Evolutionary conservation across 306 rosid genomes (phyloP).

Genomic region (Boehmeria nivea): DNA sequence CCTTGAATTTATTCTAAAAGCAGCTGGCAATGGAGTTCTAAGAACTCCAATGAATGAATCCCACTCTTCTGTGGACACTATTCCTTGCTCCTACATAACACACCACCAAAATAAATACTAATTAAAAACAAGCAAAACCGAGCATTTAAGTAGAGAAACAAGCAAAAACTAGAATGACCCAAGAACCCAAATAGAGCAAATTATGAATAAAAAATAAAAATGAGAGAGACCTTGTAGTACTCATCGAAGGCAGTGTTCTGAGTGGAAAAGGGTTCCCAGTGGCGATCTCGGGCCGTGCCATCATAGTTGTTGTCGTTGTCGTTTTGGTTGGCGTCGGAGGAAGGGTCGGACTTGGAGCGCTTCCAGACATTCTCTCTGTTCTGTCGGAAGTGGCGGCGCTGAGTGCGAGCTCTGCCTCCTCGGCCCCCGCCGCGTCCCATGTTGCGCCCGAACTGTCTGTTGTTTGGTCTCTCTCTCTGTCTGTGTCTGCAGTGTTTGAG

Average conservation of each 20-base stretch:
- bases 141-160: not conserved
- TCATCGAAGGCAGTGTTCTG: slow-evolving; percentile 56
- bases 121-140: not conserved
- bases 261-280: slow-evolving; percentile 76
- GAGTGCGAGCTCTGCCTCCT: slow-evolving; percentile 79
- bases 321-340: slow-evolving; percentile 17
- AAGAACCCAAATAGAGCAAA: not conserved
- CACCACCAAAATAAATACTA: too few relatives aligned
- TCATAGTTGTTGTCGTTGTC: slow-evolving; percentile 7
- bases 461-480: not conserved
- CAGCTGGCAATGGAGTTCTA: slow-evolving; percentile 83
- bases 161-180: not conserved
- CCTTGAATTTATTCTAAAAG: slow-evolving; percentile 91
- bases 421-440: slow-evolving; percentile 60
- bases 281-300: slow-evolving; percentile 18
- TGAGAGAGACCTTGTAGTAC: slow-evolving; percentile 53
- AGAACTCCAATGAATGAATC: slow-evolving; percentile 60
- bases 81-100: slow-evolving; percentile 60
- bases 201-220: not conserved
- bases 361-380: slow-evolving; percentile 91
- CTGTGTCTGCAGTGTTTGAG: not conserved
- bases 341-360: slow-evolving; percentile 63
- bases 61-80: slow-evolving; percentile 65
- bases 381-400: slow-evolving; percentile 73
- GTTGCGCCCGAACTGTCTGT: slow-evolving; percentile 22